Conservation (phyloP, 441 rosid species). For the Adansonia madagascariensis region DNA sequence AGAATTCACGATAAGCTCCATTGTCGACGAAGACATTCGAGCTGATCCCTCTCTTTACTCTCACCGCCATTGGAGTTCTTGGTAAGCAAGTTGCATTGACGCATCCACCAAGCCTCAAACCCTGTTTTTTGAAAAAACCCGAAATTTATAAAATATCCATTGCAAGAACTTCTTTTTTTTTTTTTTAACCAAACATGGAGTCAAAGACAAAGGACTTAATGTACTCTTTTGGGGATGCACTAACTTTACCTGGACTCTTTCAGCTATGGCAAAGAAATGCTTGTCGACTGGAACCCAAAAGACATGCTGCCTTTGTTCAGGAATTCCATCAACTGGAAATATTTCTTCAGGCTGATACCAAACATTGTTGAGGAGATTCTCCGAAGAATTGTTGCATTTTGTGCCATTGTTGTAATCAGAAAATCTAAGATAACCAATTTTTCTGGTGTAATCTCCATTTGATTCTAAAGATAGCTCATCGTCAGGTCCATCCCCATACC, state of each 20-base stretch:
- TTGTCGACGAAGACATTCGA: slow-evolving; percentile 48
- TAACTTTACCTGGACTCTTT: slow-evolving; percentile 39
- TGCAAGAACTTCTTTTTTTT: too few species aligned
- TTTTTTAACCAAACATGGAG: too few species aligned
- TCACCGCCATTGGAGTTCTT: slow-evolving; percentile 50
- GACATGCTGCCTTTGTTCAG: slow-evolving; percentile 57
- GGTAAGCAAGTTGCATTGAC: slow-evolving; percentile 69
- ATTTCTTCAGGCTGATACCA: slow-evolving; percentile 85
- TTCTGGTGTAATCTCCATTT: slow-evolving; percentile 65
- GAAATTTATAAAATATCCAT: background rate
- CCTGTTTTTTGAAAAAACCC: slow-evolving; percentile 36
- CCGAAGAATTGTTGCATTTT: slow-evolving; percentile 9
- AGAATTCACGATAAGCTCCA: slow-evolving; percentile 52
- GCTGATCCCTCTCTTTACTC: slow-evolving; percentile 55
- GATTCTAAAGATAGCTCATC: slow-evolving; percentile 59
- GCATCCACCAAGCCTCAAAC: slow-evolving; percentile 46
- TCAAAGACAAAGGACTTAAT: background rate
- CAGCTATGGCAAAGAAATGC: slow-evolving; percentile 45
- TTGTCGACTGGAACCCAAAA: slow-evolving; percentile 68
- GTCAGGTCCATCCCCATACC: slow-evolving; percentile 58
- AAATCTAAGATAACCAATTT: slow-evolving; percentile 51
- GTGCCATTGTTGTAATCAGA: slow-evolving; percentile 34
- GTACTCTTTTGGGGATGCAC: background rate
- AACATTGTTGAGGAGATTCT: slow-evolving; percentile 56
- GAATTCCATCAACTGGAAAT: slow-evolving; percentile 58